Percentiles rank a stretch among this genome's conserved stretches.
phyloP scores from a whole-genome alignment of 768 basidiomycete genomes.

The Rhodotorula diobovata region DNA sequence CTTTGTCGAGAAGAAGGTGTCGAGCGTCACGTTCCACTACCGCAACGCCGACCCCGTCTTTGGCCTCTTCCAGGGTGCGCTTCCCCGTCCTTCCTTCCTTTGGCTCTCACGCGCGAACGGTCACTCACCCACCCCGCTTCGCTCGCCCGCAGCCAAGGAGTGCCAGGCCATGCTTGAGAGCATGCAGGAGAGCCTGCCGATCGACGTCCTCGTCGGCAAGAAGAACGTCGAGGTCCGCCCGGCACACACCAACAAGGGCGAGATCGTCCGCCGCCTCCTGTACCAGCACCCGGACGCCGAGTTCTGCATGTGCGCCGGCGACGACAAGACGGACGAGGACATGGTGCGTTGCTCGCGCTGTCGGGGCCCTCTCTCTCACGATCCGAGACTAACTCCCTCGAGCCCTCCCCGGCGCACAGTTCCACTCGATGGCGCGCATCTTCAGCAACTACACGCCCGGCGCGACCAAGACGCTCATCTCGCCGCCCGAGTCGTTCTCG shows the following conservation, averaged over 20 bases:
- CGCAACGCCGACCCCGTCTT: conserved; percentile 88
- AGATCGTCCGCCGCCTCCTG: conserved; percentile 90
- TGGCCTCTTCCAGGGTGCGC: conserved; percentile 59
- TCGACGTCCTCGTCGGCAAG: conserved; percentile 76
- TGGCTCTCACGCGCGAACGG: no score
- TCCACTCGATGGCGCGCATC: conserved; percentile 38
- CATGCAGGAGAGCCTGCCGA: conserved; percentile 87
- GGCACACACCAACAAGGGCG: conserved; percentile 94
- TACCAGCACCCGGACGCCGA: conserved; percentile 91
- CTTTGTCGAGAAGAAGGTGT: conserved; percentile 94
- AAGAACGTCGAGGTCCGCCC: conserved; percentile 98
- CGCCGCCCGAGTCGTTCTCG: conserved; percentile 54
- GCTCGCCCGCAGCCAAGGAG: conserved; percentile 82
- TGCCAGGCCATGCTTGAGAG: conserved; percentile 94
- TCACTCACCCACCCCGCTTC: not conserved
- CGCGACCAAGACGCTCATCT: conserved; percentile 54
- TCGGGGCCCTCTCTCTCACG: not conserved
- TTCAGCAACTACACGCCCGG: conserved; percentile 45
- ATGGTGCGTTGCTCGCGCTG: conserved; percentile 83
- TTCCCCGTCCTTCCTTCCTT: not conserved
- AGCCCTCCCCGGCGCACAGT: not conserved
- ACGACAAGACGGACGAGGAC: conserved; percentile 92
- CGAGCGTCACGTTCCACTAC: conserved; percentile 97
- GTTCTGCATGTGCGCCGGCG: conserved; percentile 95
- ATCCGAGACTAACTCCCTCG: not conserved